Conservation (phyloP, 2,329 filamentous ascomycete genomes). For the Hymenotorrendiella dingleyae region DNA sequence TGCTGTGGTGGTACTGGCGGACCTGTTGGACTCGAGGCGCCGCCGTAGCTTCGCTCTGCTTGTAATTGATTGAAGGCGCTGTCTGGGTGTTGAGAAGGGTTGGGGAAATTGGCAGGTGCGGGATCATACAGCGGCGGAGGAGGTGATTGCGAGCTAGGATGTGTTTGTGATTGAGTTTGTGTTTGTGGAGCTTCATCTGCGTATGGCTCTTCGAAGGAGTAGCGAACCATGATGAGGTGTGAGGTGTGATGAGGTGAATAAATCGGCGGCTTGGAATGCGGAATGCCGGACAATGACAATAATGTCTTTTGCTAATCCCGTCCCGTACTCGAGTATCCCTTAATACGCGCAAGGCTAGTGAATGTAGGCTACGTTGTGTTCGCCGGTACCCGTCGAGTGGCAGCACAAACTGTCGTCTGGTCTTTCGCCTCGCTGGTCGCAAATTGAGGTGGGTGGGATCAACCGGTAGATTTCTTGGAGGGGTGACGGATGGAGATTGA, state of each 20-base stretch:
- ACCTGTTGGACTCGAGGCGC: conserved; percentile 10
- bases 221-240: conserved; percentile 14
- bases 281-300: background rate
- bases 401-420: too few relatives aligned
- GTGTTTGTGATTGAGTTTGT: conserved; percentile 7
- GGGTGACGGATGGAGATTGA: background rate
- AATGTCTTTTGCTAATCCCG: background rate
- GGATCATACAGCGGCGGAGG: conserved; percentile 1
- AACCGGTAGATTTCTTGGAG: too few relatives aligned
- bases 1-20: conserved; percentile 30
- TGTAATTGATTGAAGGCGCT: conserved; percentile 22
- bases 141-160: conserved; percentile 4
- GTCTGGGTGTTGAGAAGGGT: conserved; percentile 22
- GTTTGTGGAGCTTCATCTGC: conserved; percentile 4
- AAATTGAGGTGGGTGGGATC: too few relatives aligned
- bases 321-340: background rate
- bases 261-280: background rate
- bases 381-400: background rate
- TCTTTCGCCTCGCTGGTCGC: too few relatives aligned
- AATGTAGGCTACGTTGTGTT: background rate
- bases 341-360: background rate
- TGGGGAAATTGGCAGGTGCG: conserved; percentile 4
- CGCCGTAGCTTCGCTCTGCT: conserved; percentile 18
- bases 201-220: conserved; percentile 18
- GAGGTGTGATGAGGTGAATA: conserved; percentile 4